phyloP scores from a whole-genome alignment of 345 rosid species.

The Populus alba region DNA sequence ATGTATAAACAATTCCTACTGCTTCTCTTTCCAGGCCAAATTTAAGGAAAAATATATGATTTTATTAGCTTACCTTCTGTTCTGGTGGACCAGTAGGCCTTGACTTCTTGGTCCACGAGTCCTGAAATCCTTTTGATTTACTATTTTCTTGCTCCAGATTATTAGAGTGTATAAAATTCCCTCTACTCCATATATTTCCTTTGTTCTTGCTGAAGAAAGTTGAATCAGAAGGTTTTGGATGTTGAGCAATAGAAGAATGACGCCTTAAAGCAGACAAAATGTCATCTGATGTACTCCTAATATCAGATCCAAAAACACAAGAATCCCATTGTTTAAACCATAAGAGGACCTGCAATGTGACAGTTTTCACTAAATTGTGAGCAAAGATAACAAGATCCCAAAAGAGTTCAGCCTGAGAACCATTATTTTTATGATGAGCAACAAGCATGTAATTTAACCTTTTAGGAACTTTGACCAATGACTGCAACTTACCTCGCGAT shows the following conservation, averaged over 20 bases:
- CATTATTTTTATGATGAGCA: background rate
- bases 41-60: background rate
- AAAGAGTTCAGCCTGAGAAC: slow-evolving; percentile 5
- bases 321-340: slow-evolving; percentile 99
- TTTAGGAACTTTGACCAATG: background rate
- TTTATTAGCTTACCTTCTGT: slow-evolving; percentile 58
- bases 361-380: slow-evolving; percentile 3
- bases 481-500: slow-evolving; percentile 68
- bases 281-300: slow-evolving; percentile 85
- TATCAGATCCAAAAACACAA: slow-evolving; percentile 91
- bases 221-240: slow-evolving; percentile 46
- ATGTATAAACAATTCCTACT: slow-evolving; percentile 6
- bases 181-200: slow-evolving; percentile 48
- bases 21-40: background rate
- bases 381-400: background rate
- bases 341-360: slow-evolving; percentile 61
- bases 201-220: slow-evolving; percentile 44
- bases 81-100: slow-evolving; percentile 70
- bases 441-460: background rate
- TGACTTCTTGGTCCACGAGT: slow-evolving; percentile 47
- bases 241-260: slow-evolving; percentile 65
- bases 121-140: slow-evolving; percentile 40
- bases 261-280: slow-evolving; percentile 81
- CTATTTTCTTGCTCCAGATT: slow-evolving; percentile 32
- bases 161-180: slow-evolving; percentile 38